Percentiles rank a stretch among this genome's conserved stretches.
Evolutionary conservation across 768 basidiomycete genomes (phyloP).

Genomic region (Mycena metata): DNA sequence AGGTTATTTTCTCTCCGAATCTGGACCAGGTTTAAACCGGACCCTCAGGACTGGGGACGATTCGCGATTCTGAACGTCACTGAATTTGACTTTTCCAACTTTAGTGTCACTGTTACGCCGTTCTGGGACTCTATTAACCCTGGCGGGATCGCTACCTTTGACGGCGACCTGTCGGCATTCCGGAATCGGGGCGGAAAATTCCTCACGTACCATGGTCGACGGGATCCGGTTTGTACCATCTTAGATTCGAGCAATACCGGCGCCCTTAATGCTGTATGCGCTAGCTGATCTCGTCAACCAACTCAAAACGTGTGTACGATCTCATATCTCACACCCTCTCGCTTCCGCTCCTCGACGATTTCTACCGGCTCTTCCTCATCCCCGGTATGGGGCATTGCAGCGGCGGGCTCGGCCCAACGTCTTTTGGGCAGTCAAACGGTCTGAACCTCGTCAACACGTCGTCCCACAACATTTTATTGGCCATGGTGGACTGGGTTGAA

Average conservation of each 20-base stretch:
- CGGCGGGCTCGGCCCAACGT: conserved; percentile 33
- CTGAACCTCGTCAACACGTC: conserved; percentile 25
- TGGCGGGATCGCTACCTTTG: conserved; percentile 29
- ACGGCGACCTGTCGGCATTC: conserved; percentile 37
- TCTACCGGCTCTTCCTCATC: conserved; percentile 44
- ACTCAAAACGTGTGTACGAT: not conserved
- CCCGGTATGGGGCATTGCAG: conserved; percentile 43
- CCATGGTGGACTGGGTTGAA: conserved; percentile 32
- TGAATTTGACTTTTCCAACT: conserved; percentile 16
- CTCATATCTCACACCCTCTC: conserved; percentile 1
- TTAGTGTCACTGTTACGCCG: conserved; percentile 13
- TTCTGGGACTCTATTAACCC: conserved; percentile 20
- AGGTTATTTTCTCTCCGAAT: no score
- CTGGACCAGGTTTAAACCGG: no score
- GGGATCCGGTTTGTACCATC: not conserved
- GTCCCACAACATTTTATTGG: conserved; percentile 27
- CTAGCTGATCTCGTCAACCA: not conserved
- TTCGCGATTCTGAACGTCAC: not conserved
- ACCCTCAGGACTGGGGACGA: conserved; percentile 13
- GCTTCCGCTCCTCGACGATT: conserved; percentile 7
- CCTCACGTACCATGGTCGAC: conserved; percentile 41
- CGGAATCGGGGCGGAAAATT: conserved; percentile 41
- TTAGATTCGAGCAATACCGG: no score
- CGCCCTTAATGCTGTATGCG: no score
- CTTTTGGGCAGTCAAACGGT: conserved; percentile 29